Percentiles rank a stretch among this genome's conserved stretches.
Conservation (phyloP, 129 eudicot genomes). For the Flaveria brownii region DNA sequence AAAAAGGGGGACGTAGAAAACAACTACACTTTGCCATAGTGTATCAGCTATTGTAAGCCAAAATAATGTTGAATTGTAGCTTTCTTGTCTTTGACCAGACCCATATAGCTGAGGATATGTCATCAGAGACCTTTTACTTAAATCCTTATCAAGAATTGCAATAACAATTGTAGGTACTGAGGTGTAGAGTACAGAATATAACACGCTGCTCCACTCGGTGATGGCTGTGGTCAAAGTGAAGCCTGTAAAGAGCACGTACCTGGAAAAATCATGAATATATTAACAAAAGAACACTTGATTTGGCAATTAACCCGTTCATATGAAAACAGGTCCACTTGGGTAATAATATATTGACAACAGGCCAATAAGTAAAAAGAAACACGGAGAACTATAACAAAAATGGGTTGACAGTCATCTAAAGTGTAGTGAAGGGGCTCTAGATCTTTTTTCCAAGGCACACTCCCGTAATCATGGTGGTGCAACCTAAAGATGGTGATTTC, state of each 20-base stretch:
- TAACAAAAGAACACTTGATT: constrained; percentile 12
- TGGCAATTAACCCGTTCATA: constrained; percentile 1
- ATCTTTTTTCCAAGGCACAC: neutral
- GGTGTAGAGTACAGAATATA: constrained; percentile 84
- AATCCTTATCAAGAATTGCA: constrained; percentile 89
- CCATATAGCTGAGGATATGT: constrained; percentile 83
- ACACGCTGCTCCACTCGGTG: constrained; percentile 93
- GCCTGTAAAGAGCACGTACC: constrained; percentile 77
- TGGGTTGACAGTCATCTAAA: neutral
- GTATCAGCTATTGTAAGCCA: constrained; percentile 88
- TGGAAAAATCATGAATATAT: constrained; percentile 32
- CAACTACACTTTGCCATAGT: constrained; percentile 88
- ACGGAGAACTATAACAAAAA: neutral
- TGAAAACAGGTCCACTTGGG: neutral
- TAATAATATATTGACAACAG: neutral
- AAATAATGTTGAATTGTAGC: constrained; percentile 65
- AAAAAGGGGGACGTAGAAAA: constrained; percentile 65
- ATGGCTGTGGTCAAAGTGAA: constrained; percentile 86
- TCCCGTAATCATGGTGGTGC: neutral
- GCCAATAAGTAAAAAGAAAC: neutral
- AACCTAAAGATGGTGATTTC: neutral
- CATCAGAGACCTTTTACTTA: constrained; percentile 65
- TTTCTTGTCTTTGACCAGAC: constrained; percentile 85
- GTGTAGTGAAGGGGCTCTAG: neutral
- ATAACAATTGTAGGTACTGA: constrained; percentile 81